Percentiles rank a stretch among this genome's conserved stretches.
Conservation (phyloP, 495 filamentous ascomycete genomes). For the Oidiodendron maius region DNA sequence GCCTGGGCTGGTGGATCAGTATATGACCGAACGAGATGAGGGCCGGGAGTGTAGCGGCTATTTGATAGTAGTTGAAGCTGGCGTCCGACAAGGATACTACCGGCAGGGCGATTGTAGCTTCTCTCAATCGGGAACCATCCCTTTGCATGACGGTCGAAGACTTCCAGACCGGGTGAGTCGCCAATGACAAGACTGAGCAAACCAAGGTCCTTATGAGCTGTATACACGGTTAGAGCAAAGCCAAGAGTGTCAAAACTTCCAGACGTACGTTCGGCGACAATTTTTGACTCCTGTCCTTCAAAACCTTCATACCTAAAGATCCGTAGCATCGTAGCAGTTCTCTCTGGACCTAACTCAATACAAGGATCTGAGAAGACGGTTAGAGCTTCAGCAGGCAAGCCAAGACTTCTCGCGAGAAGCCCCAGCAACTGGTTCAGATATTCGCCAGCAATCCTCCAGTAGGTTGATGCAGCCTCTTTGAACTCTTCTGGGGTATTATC, state of each 20-base stretch:
- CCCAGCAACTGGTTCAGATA: slow-evolving; percentile 6
- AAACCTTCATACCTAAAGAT: slow-evolving; percentile 14
- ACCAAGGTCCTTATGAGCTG: slow-evolving; percentile 16
- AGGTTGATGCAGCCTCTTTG: slow-evolving; percentile 5
- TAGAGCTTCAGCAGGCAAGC: slow-evolving; percentile 5
- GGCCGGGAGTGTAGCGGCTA: slow-evolving; percentile 2
- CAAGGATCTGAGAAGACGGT: slow-evolving; percentile 10
- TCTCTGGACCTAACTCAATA: background rate
- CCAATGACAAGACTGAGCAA: slow-evolving; percentile 15
- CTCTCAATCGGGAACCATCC: slow-evolving; percentile 8
- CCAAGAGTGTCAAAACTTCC: background rate
- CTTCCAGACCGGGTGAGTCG: slow-evolving; percentile 15
- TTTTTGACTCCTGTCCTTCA: slow-evolving; percentile 9
- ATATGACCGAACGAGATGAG: slow-evolving; percentile 15
- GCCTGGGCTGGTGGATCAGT: background rate
- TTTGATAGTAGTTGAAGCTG: slow-evolving; percentile 1
- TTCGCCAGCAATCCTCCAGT: slow-evolving; percentile 4
- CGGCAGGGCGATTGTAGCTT: slow-evolving; percentile 1
- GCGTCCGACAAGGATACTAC: slow-evolving; percentile 7
- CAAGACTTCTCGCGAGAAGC: slow-evolving; percentile 6
- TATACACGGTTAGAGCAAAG: background rate
- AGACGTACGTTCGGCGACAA: slow-evolving; percentile 14
- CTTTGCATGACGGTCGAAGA: slow-evolving; percentile 4
- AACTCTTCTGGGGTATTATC: slow-evolving; percentile 6
- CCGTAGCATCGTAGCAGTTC: slow-evolving; percentile 11